Evolutionary conservation across 225 moss, liverwort and hornwort species (phyloP), one percentile per base, ranked within the genome.

Genomic region (Pleurozium schreberi): DNA sequence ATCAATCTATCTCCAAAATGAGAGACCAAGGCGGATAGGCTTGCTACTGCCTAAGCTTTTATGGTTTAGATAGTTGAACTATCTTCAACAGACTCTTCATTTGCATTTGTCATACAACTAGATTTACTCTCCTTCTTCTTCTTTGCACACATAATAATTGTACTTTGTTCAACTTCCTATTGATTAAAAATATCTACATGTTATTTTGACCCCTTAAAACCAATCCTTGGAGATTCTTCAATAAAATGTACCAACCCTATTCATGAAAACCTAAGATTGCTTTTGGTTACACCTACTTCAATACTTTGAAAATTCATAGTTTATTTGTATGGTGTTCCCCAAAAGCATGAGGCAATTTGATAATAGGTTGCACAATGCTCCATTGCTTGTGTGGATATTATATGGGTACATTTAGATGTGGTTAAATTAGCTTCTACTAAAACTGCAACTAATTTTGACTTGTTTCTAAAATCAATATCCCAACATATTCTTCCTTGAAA

Each of bases 301-400:
- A 2, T 75, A 49, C 7, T 49, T 49, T 33, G 5, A 75, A 74
- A 33, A 49, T 75, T 33, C 1, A 7, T 9, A 12, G 5, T 53
- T 53, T 22, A 0, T 22, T 23, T 0, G 2, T 53, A 1, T 0
- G 0, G 1, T 77, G 14, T 53, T n/a, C n/a, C n/a, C n/a, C 5
- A 23, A 14, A 23, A 77, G 23, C 14, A 38, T 23, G 3, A 53
- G 0, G 36, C 9, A 23, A 53, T 76, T 34, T 36, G 31, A 52
- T 34, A 14, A 34, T 21, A 52, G 5, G 13, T n/a, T n/a, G n/a
- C 52, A 34, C 34, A 52, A 9, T 52, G 0, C 0, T 13, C 8
- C 22, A 76, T 52, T 34, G 3, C 5, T 76, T 75, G 21, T 21
- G 21, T 34, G 21, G 0, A 75, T 0, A 2, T 76, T 75, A 34